These are phyloP conservation scores for Fraxinus angustifolia DNA, from an alignment of 305 asterid species.

Conservation along the genomic window DNA sequence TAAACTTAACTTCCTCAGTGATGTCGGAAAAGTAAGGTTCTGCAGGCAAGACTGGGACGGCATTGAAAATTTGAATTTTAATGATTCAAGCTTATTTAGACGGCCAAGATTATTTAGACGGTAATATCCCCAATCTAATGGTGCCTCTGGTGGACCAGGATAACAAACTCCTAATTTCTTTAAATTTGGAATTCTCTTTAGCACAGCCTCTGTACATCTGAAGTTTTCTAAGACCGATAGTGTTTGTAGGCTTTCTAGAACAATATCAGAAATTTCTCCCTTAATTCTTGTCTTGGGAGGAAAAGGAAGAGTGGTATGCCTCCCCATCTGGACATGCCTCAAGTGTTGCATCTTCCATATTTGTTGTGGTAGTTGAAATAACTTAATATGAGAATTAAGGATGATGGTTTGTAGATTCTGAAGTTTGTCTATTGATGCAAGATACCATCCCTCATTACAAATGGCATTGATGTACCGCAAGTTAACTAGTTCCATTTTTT, in stretches of 20 bases:
- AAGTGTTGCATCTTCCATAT: neutral
- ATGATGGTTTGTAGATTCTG: neutral
- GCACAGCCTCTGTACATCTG: neutral
- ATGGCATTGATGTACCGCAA: neutral
- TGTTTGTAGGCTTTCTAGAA: neutral
- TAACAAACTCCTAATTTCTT: neutral
- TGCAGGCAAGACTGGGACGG: neutral
- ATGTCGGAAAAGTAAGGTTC: neutral
- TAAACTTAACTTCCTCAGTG: neutral
- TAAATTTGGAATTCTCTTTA: neutral
- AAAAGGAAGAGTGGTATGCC: neutral
- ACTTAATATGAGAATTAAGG: accelerated
- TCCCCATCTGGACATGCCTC: neutral
- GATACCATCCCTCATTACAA: neutral
- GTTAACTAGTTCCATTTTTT: neutral
- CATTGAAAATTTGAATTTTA: neutral
- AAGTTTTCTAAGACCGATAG: neutral
- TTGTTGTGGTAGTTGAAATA: neutral
- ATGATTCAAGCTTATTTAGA: neutral
- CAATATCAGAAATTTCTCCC: neutral
- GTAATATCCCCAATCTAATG: neutral
- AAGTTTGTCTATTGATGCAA: neutral
- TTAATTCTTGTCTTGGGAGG: neutral
- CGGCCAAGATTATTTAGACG: neutral
- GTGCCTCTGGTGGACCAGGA: neutral